Percentiles rank a stretch among this genome's conserved stretches.
phyloP scores from a whole-genome alignment of 139 green algal genomes.

The Tetraselmis striata region DNA sequence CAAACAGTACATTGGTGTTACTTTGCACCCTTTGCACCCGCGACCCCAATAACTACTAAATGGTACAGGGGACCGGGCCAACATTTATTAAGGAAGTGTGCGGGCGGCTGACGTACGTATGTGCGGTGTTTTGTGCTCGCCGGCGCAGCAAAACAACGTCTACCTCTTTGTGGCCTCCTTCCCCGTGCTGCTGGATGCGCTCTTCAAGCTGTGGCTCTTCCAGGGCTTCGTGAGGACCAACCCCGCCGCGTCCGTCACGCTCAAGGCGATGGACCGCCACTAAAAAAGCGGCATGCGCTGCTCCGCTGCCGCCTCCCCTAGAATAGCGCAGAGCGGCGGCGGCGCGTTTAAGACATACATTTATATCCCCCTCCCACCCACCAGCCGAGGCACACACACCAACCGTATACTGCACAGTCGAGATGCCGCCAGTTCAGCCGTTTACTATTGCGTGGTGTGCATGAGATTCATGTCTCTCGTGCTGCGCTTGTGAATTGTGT shows the following conservation, averaged over 20 bases:
- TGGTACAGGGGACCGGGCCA: not conserved
- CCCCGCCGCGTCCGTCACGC: constrained; percentile 73
- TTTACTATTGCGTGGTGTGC: not conserved
- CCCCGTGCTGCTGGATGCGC: constrained; percentile 74
- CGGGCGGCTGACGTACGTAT: not conserved
- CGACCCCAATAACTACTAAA: not conserved
- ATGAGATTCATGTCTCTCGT: too few species aligned
- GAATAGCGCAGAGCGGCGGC: not conserved
- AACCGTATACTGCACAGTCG: too few species aligned
- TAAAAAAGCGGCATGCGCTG: constrained; percentile 14
- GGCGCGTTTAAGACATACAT: too few species aligned
- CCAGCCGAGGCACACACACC: too few species aligned
- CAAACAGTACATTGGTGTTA: not conserved
- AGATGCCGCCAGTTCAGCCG: too few species aligned
- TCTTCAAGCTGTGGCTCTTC: constrained; percentile 94
- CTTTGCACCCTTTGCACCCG: not conserved
- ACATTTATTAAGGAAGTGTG: not conserved
- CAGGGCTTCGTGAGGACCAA: constrained; percentile 71
- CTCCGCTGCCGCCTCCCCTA: not conserved
- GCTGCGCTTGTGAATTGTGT: too few species aligned
- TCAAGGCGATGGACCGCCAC: constrained; percentile 77
- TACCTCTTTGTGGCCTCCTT: constrained; percentile 68
- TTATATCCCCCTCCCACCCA: too few species aligned
- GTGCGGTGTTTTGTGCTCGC: not conserved
- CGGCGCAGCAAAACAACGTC: constrained; percentile 32